Evolutionary conservation across 306 rosid species (phyloP).

Genomic region (Castanospermum australe): DNA sequence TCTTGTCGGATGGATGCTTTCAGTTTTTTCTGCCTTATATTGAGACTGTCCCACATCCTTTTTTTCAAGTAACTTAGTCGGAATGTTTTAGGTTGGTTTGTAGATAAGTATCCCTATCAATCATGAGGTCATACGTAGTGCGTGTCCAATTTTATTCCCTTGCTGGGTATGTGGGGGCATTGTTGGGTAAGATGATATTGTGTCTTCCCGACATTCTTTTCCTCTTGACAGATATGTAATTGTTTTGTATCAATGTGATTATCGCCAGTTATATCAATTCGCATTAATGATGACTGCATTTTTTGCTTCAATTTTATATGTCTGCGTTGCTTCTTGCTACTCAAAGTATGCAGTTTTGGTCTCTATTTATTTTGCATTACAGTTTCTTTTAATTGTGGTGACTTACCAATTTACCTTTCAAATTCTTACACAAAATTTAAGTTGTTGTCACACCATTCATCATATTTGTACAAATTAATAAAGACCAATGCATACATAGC

Average conservation of each 20-base stretch:
- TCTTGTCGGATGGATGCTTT: conserved; percentile 23
- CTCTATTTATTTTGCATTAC: no score
- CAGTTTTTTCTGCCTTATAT: conserved; percentile 20
- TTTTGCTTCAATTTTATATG: neutral
- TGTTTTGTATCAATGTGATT: conserved; percentile 43
- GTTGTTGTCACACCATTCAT: no score
- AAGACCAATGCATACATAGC: no score
- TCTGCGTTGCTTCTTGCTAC: no score
- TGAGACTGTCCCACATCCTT: conserved; percentile 26
- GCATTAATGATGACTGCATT: neutral
- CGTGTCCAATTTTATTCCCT: conserved; percentile 37
- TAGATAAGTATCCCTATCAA: conserved; percentile 41
- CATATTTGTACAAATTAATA: no score
- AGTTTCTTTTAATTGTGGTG: no score
- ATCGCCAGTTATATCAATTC: conserved; percentile 27
- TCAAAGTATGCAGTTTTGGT: no score
- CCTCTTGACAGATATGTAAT: conserved; percentile 41
- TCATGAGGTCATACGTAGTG: conserved; percentile 18
- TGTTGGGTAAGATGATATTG: conserved; percentile 36
- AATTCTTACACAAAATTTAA: no score
- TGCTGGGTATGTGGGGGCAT: conserved; percentile 34
- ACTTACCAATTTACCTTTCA: no score
- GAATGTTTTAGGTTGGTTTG: conserved; percentile 40
- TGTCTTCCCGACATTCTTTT: conserved; percentile 29
- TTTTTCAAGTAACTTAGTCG: conserved; percentile 28